These are phyloP conservation scores for Aureoboletus auriporus DNA, from an alignment of 768 basidiomycete genomes.

Conservation along the genomic window DNA sequence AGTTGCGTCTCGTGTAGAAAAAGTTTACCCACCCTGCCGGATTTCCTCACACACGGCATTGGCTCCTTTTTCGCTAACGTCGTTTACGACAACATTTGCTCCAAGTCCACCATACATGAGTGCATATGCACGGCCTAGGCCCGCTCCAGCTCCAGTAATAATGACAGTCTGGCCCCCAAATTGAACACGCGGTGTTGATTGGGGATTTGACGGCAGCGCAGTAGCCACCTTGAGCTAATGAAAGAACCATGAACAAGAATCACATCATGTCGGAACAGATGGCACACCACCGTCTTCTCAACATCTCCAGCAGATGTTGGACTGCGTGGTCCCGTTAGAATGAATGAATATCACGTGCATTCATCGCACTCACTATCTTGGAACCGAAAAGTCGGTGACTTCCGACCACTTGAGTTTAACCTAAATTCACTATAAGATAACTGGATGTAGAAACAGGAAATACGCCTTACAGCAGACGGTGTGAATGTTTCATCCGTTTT, in stretches of 20 bases:
- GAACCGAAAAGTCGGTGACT: slow-evolving; percentile 72
- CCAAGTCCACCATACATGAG: slow-evolving; percentile 88
- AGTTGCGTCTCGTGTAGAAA: neutral
- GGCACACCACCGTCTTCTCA: slow-evolving; percentile 46
- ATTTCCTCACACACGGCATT: slow-evolving; percentile 85
- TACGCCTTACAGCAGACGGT: slow-evolving; percentile 74
- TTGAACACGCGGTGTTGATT: slow-evolving; percentile 64
- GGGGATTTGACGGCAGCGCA: slow-evolving; percentile 61
- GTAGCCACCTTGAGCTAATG: slow-evolving; percentile 61
- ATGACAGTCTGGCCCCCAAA: slow-evolving; percentile 91
- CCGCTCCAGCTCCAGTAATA: slow-evolving; percentile 92
- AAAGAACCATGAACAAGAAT: neutral
- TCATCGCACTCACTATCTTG: slow-evolving; percentile 53
- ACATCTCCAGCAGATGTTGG: slow-evolving; percentile 62
- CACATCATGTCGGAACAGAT: neutral
- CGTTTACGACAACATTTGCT: slow-evolving; percentile 97
- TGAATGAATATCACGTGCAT: neutral
- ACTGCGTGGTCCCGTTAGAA: slow-evolving; percentile 35
- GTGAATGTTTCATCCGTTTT: slow-evolving; percentile 89
- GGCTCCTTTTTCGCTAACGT: slow-evolving; percentile 85
- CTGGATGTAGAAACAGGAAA: neutral
- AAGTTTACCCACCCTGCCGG: slow-evolving; percentile 51
- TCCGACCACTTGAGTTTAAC: slow-evolving; percentile 83
- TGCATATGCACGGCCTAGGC: slow-evolving; percentile 89
- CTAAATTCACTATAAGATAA: slow-evolving; percentile 30